Evolutionary conservation across 1,284 basidiomycete genomes (phyloP).

Genomic region (Irpex rosettiformis): DNA sequence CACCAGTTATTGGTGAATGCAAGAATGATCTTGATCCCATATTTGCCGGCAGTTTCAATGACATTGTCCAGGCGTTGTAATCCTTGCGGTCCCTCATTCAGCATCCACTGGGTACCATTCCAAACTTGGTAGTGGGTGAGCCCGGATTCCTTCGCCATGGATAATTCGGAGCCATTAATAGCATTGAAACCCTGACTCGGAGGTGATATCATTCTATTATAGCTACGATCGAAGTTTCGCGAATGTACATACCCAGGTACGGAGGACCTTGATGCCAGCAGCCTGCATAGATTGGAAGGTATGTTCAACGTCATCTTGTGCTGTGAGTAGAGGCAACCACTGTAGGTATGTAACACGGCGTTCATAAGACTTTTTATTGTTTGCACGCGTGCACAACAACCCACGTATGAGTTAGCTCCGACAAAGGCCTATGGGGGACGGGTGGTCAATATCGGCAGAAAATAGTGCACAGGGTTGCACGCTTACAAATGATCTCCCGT

Average conservation of each 20-base stretch:
- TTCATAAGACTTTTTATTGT: too few species aligned
- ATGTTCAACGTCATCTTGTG: constrained; percentile 52
- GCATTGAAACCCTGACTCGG: constrained; percentile 54
- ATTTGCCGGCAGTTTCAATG: constrained; percentile 52
- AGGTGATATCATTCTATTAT: constrained; percentile 29
- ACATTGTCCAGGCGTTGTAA: constrained; percentile 67
- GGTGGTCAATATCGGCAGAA: not conserved
- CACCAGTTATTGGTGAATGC: constrained; percentile 74
- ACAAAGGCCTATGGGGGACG: constrained; percentile 38
- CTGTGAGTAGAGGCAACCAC: constrained; percentile 59
- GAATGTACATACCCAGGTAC: constrained; percentile 56
- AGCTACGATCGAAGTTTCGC: not conserved
- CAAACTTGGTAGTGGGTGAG: constrained; percentile 48
- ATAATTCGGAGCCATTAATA: constrained; percentile 54
- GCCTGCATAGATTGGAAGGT: constrained; percentile 56
- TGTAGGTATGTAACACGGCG: constrained; percentile 12
- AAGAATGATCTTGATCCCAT: constrained; percentile 56
- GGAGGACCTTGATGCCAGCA: constrained; percentile 57
- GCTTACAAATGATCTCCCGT: constrained; percentile 46
- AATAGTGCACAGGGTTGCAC: not conserved
- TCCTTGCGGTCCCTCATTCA: constrained; percentile 63
- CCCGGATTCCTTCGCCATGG: constrained; percentile 46
- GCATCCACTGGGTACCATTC: constrained; percentile 45
- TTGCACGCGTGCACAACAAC: too few species aligned
- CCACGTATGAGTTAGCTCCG: constrained; percentile 38